Percentiles rank a stretch among this genome's conserved stretches.
phyloP scores from a whole-genome alignment of 345 rosid species.

The Sapria himalayana region DNA sequence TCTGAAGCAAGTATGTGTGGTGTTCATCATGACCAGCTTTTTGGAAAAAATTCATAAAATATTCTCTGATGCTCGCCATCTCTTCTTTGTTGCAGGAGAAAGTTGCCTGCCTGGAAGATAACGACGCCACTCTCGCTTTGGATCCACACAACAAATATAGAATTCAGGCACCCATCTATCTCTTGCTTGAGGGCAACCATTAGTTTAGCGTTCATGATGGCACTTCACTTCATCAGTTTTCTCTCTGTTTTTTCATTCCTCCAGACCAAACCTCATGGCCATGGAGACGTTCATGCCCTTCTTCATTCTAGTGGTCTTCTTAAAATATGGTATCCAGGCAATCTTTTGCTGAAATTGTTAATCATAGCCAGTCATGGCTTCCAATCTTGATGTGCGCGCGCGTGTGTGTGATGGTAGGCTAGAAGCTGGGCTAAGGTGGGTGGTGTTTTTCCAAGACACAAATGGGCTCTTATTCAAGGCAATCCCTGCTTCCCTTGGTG shows the following conservation, averaged over 20 bases:
- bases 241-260: conserved; percentile 13
- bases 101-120: conserved; percentile 93
- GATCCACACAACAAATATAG: conserved; percentile 59
- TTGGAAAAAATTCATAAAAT: no score
- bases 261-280: conserved; percentile 97
- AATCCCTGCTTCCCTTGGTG: conserved; percentile 87
- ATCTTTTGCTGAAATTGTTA: no score
- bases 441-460: conserved; percentile 91
- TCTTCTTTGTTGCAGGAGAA: conserved; percentile 48
- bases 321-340: conserved; percentile 50
- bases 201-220: no score
- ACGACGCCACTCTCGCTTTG: conserved; percentile 73
- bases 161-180: conserved; percentile 54
- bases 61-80: no score
- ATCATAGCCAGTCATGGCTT: no score
- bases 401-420: no score
- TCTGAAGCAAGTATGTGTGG: conserved; percentile 62
- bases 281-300: conserved; percentile 89
- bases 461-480: conserved; percentile 98
- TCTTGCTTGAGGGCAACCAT: no score
- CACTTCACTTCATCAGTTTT: no score
- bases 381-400: no score
- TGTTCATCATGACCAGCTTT: no score
- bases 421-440: conserved; percentile 63
- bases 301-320: conserved; percentile 78